A percentile compares a stretch with the other conserved stretches of the same genome.
phyloP scores from a whole-genome alignment of 1,284 basidiomycete species.

The Hemileia vastatrix region DNA sequence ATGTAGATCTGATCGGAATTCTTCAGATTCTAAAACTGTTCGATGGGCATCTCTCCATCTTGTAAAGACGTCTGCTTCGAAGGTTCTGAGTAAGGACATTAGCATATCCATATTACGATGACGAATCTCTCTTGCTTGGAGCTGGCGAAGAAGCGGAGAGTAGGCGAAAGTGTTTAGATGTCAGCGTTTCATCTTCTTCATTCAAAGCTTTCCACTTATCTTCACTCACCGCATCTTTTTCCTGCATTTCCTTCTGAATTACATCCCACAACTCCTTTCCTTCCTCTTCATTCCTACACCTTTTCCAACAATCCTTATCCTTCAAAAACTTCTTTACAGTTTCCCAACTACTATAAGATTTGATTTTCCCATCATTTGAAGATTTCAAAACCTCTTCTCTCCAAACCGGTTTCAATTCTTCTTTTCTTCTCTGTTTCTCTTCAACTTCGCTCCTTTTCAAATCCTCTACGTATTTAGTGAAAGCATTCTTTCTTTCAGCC shows the following conservation, averaged over 20 bases:
- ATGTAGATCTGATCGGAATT: conserved; percentile 63
- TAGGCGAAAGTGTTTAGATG: not conserved
- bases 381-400: conserved; percentile 20
- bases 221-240: conserved; percentile 66
- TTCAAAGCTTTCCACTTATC: not conserved
- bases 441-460: conserved; percentile 27
- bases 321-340: too few species aligned
- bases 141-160: conserved; percentile 5
- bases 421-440: conserved; percentile 25
- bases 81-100: conserved; percentile 35
- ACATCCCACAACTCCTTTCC: conserved; percentile 76
- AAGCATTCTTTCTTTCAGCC: conserved; percentile 85
- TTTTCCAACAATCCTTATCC: too few species aligned
- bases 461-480: conserved; percentile 42
- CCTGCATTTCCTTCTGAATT: conserved; percentile 68
- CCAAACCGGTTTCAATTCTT: conserved; percentile 26
- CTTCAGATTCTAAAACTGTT: conserved; percentile 61
- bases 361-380: too few species aligned
- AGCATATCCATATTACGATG: conserved; percentile 35
- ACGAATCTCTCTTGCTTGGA: conserved; percentile 25
- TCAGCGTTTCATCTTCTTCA: too few species aligned
- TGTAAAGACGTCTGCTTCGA: conserved; percentile 52
- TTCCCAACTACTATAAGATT: too few species aligned
- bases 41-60: conserved; percentile 73
- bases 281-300: conserved; percentile 69